Conservation (phyloP, 1,284 basidiomycete genomes). For the Sanguinoderma infundibulare region DNA sequence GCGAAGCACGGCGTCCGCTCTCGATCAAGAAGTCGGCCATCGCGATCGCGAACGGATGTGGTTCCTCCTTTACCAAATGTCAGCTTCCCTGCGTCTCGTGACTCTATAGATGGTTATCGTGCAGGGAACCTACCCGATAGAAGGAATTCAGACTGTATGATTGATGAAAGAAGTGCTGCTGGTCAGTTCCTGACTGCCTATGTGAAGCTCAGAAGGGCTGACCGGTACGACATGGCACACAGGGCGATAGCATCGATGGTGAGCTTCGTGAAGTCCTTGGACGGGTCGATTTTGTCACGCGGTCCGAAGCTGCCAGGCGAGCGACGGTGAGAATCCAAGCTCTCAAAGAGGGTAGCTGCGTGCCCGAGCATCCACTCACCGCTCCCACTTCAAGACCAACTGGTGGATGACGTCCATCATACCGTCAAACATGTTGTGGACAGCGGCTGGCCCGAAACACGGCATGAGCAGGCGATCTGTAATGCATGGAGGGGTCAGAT, state of each 20-base stretch:
- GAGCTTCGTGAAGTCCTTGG: constrained; percentile 50
- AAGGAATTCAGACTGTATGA: constrained; percentile 31
- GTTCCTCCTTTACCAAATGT: constrained; percentile 33
- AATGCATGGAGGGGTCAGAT: not conserved
- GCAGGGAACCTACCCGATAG: constrained; percentile 16
- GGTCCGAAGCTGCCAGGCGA: constrained; percentile 48
- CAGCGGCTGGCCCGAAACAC: constrained; percentile 50
- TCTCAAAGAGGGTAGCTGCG: not conserved
- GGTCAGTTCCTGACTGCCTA: not conserved
- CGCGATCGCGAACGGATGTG: constrained; percentile 46
- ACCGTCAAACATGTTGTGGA: constrained; percentile 51
- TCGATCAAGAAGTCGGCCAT: constrained; percentile 48
- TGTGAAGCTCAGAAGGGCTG: not conserved
- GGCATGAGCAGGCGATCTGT: constrained; percentile 56
- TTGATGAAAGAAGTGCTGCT: not conserved
- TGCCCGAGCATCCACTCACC: constrained; percentile 31
- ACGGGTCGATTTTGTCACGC: constrained; percentile 45
- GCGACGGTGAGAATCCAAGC: not conserved
- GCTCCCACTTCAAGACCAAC: constrained; percentile 50
- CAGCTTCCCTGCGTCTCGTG: not conserved
- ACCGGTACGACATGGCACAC: constrained; percentile 50
- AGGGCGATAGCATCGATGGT: constrained; percentile 50
- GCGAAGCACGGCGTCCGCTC: constrained; percentile 39
- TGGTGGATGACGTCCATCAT: constrained; percentile 56
- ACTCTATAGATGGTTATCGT: not conserved